These are phyloP conservation scores for Myxozyma vanderwaltii DNA, from an alignment of 805 yeast genomes.

Conservation along the genomic window DNA sequence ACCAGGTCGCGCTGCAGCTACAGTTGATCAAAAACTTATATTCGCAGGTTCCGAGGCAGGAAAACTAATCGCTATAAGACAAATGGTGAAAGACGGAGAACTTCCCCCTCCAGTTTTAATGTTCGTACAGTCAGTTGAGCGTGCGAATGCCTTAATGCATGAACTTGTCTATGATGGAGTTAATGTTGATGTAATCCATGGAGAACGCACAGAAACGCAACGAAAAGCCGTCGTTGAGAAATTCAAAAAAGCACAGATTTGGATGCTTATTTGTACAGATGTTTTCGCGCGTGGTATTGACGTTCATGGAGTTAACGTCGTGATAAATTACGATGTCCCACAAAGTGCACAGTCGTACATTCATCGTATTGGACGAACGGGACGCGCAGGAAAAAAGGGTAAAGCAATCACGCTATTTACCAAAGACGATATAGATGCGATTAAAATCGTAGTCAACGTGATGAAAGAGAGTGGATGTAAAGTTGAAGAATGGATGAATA, in stretches of 20 bases:
- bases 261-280: constrained; percentile 97
- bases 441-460: constrained; percentile 86
- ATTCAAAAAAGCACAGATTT: constrained; percentile 85
- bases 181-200: constrained; percentile 94
- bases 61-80: constrained; percentile 87
- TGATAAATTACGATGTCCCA: constrained; percentile 96
- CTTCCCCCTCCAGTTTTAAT: constrained; percentile 91
- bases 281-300: constrained; percentile 96
- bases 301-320: constrained; percentile 91
- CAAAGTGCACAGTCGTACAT: constrained; percentile 91
- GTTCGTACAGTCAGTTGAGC: constrained; percentile 83
- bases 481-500: constrained; percentile 79
- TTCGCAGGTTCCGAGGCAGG: constrained; percentile 95
- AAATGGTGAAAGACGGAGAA: constrained; percentile 76
- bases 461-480: constrained; percentile 85
- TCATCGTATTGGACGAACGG: constrained; percentile 98
- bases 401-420: constrained; percentile 91
- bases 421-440: constrained; percentile 74
- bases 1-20: constrained; percentile 65
- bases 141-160: constrained; percentile 94
- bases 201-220: constrained; percentile 87
- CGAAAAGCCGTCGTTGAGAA: constrained; percentile 81
- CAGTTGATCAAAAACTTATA: constrained; percentile 78
- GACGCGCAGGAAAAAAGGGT: constrained; percentile 89
- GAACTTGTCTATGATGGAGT: constrained; percentile 88